These are phyloP conservation scores for Citrus mangshanensis DNA, from an alignment of 345 rosid species.

Conservation along the genomic window DNA sequence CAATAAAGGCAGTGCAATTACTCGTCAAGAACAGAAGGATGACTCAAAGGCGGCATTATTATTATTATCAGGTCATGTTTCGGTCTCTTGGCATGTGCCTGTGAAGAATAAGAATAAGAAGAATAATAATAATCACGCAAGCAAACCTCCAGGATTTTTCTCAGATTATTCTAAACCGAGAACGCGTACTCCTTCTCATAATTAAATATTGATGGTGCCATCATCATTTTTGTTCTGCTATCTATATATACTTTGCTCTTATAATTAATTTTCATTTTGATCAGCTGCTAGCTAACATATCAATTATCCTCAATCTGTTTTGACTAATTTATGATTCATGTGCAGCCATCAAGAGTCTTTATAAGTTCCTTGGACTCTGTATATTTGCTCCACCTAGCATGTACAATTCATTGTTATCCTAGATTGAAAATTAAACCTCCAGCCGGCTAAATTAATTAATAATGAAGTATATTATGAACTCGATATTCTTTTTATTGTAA, in stretches of 20 bases:
- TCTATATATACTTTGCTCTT: not conserved
- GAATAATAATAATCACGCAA: not conserved
- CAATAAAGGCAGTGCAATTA: not conserved
- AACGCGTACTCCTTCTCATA: conserved; percentile 51
- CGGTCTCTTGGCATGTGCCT: conserved; percentile 23
- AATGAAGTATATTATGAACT: not conserved
- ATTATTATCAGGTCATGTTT: conserved; percentile 20
- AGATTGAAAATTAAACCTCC: no score
- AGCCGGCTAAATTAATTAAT: not conserved
- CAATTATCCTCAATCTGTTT: not conserved
- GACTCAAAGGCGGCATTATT: not conserved
- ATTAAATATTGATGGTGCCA: not conserved
- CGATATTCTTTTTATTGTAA: not conserved
- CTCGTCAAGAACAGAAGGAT: not conserved
- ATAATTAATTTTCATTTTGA: not conserved
- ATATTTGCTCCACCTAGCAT: not conserved
- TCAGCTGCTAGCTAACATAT: not conserved
- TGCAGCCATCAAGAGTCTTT: not conserved
- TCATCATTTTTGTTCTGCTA: not conserved
- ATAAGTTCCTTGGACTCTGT: not conserved
- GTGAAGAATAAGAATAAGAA: not conserved
- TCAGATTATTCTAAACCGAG: conserved; percentile 56
- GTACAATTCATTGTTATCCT: not conserved
- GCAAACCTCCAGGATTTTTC: conserved; percentile 26
- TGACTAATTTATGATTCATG: not conserved